Conservation (phyloP, 2,329 filamentous ascomycete genomes). For the Pseudofabraea citricarpa region DNA sequence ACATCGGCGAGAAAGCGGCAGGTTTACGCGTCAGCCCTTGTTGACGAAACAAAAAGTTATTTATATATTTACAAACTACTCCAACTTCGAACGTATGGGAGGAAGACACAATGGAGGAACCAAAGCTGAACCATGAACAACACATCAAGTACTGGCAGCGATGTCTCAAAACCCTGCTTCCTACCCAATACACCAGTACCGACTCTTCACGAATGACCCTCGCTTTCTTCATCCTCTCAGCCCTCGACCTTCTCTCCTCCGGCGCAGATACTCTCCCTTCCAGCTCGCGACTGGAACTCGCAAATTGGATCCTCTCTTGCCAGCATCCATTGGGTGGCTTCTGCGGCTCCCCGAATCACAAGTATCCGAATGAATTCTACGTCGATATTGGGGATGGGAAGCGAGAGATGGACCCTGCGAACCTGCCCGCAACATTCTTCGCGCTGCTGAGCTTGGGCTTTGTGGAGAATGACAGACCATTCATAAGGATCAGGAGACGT, state of each 20-base stretch:
- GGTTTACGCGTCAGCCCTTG: neutral
- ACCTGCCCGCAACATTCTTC: slow-evolving; percentile 85
- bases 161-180: slow-evolving; percentile 77
- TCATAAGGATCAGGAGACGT: slow-evolving; percentile 60
- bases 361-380: slow-evolving; percentile 29
- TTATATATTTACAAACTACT: too few relatives aligned
- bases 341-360: slow-evolving; percentile 73
- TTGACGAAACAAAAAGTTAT: too few relatives aligned
- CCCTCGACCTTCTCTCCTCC: slow-evolving; percentile 72
- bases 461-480: slow-evolving; percentile 33
- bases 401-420: slow-evolving; percentile 69
- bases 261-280: slow-evolving; percentile 50
- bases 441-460: slow-evolving; percentile 70
- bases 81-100: too few relatives aligned
- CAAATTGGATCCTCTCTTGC: slow-evolving; percentile 79
- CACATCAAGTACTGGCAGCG: slow-evolving; percentile 93
- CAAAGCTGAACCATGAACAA: slow-evolving; percentile 50
- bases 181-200: slow-evolving; percentile 76
- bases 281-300: slow-evolving; percentile 40
- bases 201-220: slow-evolving; percentile 89
- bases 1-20: neutral
- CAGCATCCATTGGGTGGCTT: slow-evolving; percentile 88
- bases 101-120: slow-evolving; percentile 25
- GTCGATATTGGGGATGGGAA: slow-evolving; percentile 31
- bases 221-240: slow-evolving; percentile 83